Percentiles rank a stretch among this genome's conserved stretches.
phyloP scores from a whole-genome alignment of 179 eudicot genomes.

The Silene coronaria region DNA sequence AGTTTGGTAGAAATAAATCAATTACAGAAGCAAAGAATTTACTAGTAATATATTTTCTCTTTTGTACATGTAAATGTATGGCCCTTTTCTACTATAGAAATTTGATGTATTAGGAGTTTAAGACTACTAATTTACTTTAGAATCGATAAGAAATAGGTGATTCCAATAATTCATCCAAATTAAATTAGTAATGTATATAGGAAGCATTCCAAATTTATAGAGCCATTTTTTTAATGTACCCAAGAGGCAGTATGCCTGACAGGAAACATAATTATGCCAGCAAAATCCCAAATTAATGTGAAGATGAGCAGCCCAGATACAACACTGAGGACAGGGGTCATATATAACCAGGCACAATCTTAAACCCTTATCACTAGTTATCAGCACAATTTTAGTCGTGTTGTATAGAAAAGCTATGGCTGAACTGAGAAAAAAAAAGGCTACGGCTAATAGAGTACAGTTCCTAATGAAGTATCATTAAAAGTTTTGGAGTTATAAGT shows the following conservation, averaged over 20 bases:
- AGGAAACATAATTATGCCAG: not conserved
- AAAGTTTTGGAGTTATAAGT: not conserved
- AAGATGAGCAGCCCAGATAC: not conserved
- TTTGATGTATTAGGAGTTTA: too few relatives aligned
- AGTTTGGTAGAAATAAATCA: too few relatives aligned
- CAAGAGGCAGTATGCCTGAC: too few relatives aligned
- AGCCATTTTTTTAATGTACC: not conserved
- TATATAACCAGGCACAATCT: not conserved
- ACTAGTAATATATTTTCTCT: too few relatives aligned
- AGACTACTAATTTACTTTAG: not conserved
- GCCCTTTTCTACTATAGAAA: too few relatives aligned
- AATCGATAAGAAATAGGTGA: not conserved
- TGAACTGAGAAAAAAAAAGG: not conserved
- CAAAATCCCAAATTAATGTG: not conserved
- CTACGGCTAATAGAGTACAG: not conserved
- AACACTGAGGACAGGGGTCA: not conserved
- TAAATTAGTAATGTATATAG: not conserved
- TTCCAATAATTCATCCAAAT: not conserved
- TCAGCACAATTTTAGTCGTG: not conserved
- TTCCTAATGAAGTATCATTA: not conserved
- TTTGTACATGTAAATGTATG: not conserved
- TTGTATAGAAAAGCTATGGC: not conserved
- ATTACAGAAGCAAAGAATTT: too few relatives aligned
- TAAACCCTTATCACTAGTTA: not conserved
- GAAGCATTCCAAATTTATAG: not conserved